Evolutionary conservation across 768 basidiomycete genomes (phyloP).

Genomic region (Termitomyces sp.): DNA sequence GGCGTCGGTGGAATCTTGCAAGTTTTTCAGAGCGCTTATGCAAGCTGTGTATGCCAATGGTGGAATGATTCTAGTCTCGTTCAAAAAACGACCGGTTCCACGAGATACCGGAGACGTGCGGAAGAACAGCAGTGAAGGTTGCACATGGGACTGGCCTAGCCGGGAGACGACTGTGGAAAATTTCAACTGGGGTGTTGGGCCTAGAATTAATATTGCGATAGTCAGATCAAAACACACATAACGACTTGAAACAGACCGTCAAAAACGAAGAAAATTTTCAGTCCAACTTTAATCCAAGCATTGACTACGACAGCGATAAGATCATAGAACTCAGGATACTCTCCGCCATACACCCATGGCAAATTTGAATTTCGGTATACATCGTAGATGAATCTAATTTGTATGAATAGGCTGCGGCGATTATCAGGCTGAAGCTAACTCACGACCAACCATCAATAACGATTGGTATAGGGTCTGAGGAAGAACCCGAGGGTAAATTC

Average conservation of each 20-base stretch:
- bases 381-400: conserved; percentile 67
- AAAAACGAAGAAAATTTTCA: conserved; percentile 71
- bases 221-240: conserved; percentile 10
- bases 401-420: conserved; percentile 2
- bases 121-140: conserved; percentile 70
- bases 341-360: conserved; percentile 86
- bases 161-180: conserved; percentile 62
- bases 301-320: conserved; percentile 45
- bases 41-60: conserved; percentile 58
- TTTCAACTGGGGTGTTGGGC: conserved; percentile 67
- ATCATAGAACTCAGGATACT: conserved; percentile 54
- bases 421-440: conserved; percentile 29
- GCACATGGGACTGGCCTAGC: conserved; percentile 48
- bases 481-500: conserved; percentile 13
- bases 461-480: conserved; percentile 34
- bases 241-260: conserved; percentile 50
- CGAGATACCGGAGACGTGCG: conserved; percentile 68
- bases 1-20: conserved; percentile 26
- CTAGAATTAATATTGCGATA: conserved; percentile 33
- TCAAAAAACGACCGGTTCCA: conserved; percentile 57
- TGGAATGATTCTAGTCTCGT: conserved; percentile 70
- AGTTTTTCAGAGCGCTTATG: conserved; percentile 42
- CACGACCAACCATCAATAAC: conserved; percentile 88
- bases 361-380: conserved; percentile 53
- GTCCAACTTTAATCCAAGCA: conserved; percentile 65